These are phyloP conservation scores for Xerocomus cyaneibrunnescens DNA, from an alignment of 1,284 basidiomycete genomes.

Conservation along the genomic window DNA sequence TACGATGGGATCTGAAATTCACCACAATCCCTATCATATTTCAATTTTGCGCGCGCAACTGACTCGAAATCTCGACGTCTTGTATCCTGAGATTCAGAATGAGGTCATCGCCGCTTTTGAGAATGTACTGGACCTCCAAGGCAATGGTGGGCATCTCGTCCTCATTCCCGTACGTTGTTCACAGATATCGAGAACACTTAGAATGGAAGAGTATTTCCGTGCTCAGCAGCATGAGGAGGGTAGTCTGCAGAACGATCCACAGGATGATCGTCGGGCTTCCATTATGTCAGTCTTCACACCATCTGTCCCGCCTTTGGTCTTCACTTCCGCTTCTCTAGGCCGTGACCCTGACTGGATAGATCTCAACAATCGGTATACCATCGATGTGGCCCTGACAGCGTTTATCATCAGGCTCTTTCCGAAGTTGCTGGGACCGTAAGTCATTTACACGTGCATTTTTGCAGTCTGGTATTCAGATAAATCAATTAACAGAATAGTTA, in stretches of 20 bases:
- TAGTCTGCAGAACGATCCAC: slow-evolving; percentile 38
- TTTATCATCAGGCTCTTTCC: not conserved
- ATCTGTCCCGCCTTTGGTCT: not conserved
- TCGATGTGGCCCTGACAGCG: not conserved
- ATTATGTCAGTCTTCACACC: slow-evolving; percentile 31
- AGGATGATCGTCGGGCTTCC: slow-evolving; percentile 43
- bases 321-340: slow-evolving; percentile 30
- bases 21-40: not conserved
- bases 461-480: not conserved
- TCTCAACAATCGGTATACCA: slow-evolving; percentile 30
- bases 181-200: slow-evolving; percentile 6
- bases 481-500: not conserved
- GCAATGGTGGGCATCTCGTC: slow-evolving; percentile 14
- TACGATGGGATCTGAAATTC: slow-evolving; percentile 28
- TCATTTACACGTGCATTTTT: not conserved
- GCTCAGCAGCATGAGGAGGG: slow-evolving; percentile 19
- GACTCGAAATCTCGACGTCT: slow-evolving; percentile 29
- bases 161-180: not conserved
- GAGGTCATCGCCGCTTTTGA: slow-evolving; percentile 36
- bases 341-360: slow-evolving; percentile 39
- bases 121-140: slow-evolving; percentile 20
- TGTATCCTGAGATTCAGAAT: slow-evolving; percentile 32
- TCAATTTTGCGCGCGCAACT: slow-evolving; percentile 21
- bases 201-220: slow-evolving; percentile 34
- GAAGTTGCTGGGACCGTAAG: not conserved